Evolutionary conservation across 441 rosid species (phyloP), one percentile per base, ranked within the genome.

Genomic region (Aleurites moluccanus): DNA sequence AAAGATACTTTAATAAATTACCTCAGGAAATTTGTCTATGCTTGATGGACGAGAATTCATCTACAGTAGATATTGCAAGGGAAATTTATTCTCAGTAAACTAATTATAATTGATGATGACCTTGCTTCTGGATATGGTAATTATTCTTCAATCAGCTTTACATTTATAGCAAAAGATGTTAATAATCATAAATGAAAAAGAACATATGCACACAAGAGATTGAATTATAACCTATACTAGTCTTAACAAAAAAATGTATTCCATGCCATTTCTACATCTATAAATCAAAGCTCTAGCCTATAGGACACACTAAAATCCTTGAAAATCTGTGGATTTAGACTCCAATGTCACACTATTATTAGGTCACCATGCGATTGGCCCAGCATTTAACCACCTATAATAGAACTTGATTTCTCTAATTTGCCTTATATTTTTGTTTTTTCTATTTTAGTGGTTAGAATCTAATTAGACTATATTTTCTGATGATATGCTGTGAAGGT

Each of bases 11-110:
- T 49, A 11, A 64, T 59, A 38, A 16, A 62, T 69, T 69, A 53
- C 63, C 75, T 63, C 72, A 63, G 44, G 25, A 49, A 73, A 67
- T 62, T 67, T 49, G 57, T 47, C 30, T 25, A 20, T 33, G 21
- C 16, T 47, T 30, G 73, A 61, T 23, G 67, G 35, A 49, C 69
- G 20, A 38, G 18, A 50, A 53, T 20, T 47, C 55, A 49, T 57
- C 35, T 16, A 55, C 49, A 47, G 47, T 25, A 44, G 42, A n/a
- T 56, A 57, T 20, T 57, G 61, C 61, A 73, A 67, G 74, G 63
- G 59, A 33, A 52, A 45, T 45, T 56, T 55, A 23, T 56, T 74
- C 15, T 21, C 30, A 52, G 55, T 61, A 70, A 73, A 38, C 8
- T 52, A 10, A 56, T 6, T 3, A 62, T 25, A 28, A 20, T 42